Percentiles rank a stretch among this genome's conserved stretches.
Evolutionary conservation across 768 basidiomycete species (phyloP).

Genomic region (Lactarius psammicola): DNA sequence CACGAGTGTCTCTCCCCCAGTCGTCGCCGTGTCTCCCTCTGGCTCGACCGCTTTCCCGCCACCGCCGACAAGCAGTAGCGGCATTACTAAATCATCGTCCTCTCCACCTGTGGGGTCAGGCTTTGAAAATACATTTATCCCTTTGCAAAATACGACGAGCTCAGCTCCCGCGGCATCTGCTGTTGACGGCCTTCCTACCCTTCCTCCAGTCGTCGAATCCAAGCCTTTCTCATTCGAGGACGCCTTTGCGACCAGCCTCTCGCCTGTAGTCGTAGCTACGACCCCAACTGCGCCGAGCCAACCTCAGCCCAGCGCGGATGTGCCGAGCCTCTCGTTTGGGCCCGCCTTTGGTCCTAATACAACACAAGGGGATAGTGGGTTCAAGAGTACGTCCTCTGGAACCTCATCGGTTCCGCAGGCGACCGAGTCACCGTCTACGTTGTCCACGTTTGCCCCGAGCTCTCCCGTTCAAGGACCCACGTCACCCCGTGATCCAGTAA

Average conservation of each 20-base stretch:
- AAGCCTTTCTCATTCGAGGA: conserved; percentile 24
- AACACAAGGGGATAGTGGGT: conserved; percentile 35
- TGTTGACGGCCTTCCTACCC: conserved; percentile 20
- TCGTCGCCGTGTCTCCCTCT: not conserved
- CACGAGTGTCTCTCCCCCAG: conserved; percentile 1
- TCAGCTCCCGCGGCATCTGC: conserved; percentile 13
- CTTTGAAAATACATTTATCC: conserved; percentile 40
- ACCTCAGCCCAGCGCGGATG: conserved; percentile 7
- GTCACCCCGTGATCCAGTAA: conserved; percentile 25
- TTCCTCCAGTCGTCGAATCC: conserved; percentile 19
- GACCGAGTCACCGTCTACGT: conserved; percentile 34
- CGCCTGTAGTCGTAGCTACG: conserved; percentile 10
- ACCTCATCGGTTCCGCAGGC: conserved; percentile 33
- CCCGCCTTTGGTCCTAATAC: conserved; percentile 43
- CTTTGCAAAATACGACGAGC: conserved; percentile 17
- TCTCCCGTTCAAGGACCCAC: conserved; percentile 40
- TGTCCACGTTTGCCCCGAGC: conserved; percentile 41
- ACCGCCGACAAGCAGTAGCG: conserved; percentile 7
- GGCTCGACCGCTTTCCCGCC: conserved; percentile 21
- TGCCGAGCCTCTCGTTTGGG: conserved; percentile 42
- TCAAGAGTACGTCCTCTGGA: conserved; percentile 39
- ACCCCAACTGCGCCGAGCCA: conserved; percentile 23
- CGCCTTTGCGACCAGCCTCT: conserved; percentile 8
- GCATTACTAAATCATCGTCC: not conserved
- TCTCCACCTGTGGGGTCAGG: conserved; percentile 28